Conservation (phyloP, 257 asterid genomes). For the Capsicum chinense region DNA sequence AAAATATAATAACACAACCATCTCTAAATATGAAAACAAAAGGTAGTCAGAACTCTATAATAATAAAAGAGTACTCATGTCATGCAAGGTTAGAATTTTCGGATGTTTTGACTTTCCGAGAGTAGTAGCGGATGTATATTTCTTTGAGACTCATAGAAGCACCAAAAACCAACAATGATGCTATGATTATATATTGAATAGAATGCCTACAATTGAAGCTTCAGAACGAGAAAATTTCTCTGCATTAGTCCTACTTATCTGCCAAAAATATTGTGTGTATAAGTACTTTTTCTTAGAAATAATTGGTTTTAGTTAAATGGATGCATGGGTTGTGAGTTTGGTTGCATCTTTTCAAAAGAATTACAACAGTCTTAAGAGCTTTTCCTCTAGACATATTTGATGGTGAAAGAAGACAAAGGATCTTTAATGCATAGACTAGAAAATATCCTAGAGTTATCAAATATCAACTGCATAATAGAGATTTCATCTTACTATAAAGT, state of each 20-base stretch:
- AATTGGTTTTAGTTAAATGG: neutral
- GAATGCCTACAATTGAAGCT: slow-evolving; percentile 65
- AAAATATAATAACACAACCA: no score
- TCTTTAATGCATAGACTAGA: neutral
- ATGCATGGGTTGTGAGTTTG: neutral
- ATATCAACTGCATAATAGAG: neutral
- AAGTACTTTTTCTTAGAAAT: neutral
- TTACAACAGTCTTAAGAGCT: neutral
- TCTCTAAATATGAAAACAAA: no score
- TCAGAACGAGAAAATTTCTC: slow-evolving; percentile 30
- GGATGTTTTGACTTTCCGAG: slow-evolving; percentile 49
- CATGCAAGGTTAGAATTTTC: slow-evolving; percentile 51
- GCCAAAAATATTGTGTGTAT: neutral
- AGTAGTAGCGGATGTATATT: slow-evolving; percentile 48
- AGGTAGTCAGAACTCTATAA: no score
- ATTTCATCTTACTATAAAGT: slow-evolving; percentile 60
- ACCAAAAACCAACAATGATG: slow-evolving; percentile 69
- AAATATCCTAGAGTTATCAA: neutral
- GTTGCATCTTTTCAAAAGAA: neutral
- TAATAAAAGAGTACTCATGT: slow-evolving; percentile 6
- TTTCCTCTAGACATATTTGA: neutral
- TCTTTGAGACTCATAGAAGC: slow-evolving; percentile 55
- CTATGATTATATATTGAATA: slow-evolving; percentile 57
- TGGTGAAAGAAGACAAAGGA: neutral
- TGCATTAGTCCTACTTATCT: neutral